Conservation (phyloP, 768 basidiomycete species). For the Amyloporia xantha region DNA sequence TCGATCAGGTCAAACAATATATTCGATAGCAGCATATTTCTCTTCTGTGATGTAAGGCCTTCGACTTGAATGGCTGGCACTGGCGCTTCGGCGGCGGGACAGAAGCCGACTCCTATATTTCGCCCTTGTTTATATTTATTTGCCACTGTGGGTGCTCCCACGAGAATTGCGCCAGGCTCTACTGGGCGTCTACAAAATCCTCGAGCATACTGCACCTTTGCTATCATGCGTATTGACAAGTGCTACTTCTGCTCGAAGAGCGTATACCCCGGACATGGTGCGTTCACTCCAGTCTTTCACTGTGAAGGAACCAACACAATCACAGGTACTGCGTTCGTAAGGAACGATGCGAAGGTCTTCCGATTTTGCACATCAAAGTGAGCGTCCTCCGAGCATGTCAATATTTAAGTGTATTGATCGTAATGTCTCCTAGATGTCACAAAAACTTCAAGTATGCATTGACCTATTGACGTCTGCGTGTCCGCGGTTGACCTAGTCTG, state of each 20-base stretch:
- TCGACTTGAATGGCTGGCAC: no score
- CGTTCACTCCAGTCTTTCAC: conserved; percentile 13
- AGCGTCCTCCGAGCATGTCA: conserved; percentile 22
- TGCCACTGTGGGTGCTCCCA: conserved; percentile 3
- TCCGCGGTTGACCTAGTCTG: neutral
- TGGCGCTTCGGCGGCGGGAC: no score
- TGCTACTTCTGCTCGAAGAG: conserved; percentile 98
- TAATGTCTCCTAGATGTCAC: conserved; percentile 90
- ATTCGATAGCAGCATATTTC: no score
- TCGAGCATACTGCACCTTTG: neutral
- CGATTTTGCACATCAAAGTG: conserved; percentile 97
- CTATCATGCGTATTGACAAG: conserved; percentile 87
- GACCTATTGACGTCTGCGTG: neutral
- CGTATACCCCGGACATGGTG: conserved; percentile 95
- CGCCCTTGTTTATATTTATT: no score
- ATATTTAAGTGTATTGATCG: neutral
- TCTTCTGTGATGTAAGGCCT: no score
- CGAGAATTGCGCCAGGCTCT: neutral
- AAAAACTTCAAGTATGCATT: conserved; percentile 93
- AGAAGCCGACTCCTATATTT: no score
- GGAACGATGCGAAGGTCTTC: conserved; percentile 98
- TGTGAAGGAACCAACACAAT: conserved; percentile 3
- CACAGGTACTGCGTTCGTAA: conserved; percentile 86
- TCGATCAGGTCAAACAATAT: no score
- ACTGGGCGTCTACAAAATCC: neutral